Conservation (phyloP, 2,329 filamentous ascomycete genomes). For the Talaromyces sp. region DNA sequence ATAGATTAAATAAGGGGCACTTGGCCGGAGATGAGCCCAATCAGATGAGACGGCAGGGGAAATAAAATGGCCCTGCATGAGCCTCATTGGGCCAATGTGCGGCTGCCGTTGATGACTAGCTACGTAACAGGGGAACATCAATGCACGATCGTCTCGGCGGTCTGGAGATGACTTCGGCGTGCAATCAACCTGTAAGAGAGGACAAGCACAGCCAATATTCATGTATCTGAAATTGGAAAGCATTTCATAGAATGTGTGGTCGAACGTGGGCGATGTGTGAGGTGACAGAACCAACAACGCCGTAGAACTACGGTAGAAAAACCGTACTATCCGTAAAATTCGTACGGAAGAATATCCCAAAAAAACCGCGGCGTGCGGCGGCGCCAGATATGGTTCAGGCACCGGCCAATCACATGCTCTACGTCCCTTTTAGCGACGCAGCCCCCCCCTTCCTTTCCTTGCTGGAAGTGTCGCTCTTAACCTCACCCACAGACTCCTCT, state of each 20-base stretch:
- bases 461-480: not conserved
- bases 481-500: not conserved
- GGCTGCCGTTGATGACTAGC: not conserved
- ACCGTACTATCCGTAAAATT: not conserved
- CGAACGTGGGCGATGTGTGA: not conserved
- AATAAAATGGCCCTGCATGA: not conserved
- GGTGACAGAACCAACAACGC: not conserved
- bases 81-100: constrained; percentile 3
- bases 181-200: not conserved
- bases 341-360: not conserved
- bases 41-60: not conserved
- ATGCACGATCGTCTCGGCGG: not conserved
- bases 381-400: constrained; percentile 5
- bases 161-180: not conserved
- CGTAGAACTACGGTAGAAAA: not conserved
- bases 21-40: not conserved
- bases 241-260: not conserved
- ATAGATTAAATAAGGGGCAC: not conserved
- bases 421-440: not conserved
- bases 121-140: not conserved
- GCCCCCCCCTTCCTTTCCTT: constrained; percentile 12
- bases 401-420: not conserved
- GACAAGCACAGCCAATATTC: not conserved
- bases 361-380: not conserved
- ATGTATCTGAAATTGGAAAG: not conserved